phyloP scores from a whole-genome alignment of 805 yeast genomes.

The Saccharomycopsis schoenii region DNA sequence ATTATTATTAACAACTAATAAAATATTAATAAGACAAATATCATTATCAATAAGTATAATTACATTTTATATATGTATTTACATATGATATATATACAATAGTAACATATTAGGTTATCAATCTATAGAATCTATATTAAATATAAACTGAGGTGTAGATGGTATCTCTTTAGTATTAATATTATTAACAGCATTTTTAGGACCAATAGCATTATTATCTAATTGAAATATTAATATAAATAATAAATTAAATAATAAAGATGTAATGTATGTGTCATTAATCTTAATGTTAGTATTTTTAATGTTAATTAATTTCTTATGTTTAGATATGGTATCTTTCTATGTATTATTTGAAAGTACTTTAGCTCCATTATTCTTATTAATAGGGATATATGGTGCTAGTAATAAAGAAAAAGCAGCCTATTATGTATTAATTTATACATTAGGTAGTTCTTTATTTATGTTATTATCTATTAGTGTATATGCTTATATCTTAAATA shows the following conservation, averaged over 20 bases:
- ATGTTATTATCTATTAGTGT: conserved; percentile 19
- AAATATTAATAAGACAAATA: conserved; percentile 18
- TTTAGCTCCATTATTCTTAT: conserved; percentile 20
- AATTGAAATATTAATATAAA: conserved; percentile 17
- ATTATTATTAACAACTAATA: conserved; percentile 14
- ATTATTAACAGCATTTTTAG: conserved; percentile 18
- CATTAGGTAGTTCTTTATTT: conserved; percentile 19
- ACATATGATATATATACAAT: conserved; percentile 20
- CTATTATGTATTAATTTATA: conserved; percentile 16
- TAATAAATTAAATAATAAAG: conserved; percentile 9
- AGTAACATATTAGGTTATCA: conserved; percentile 18
- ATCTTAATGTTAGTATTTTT: conserved; percentile 16
- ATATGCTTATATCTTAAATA: conserved; percentile 18
- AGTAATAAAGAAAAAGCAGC: conserved; percentile 20
- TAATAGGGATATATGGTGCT: conserved; percentile 21
- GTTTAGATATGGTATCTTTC: conserved; percentile 20
- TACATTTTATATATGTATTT: conserved; percentile 19
- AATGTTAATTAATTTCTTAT: conserved; percentile 14
- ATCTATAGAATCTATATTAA: conserved; percentile 19
- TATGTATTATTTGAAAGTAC: conserved; percentile 21
- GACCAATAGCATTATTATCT: conserved; percentile 18
- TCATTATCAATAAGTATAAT: conserved; percentile 20
- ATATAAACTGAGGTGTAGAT: conserved; percentile 20
- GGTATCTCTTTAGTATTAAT: conserved; percentile 20
- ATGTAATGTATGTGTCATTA: conserved; percentile 14